A percentile compares a stretch with the other conserved stretches of the same genome.
phyloP scores from a whole-genome alignment of 805 yeast species.

The Debaryomyces hansenii region DNA sequence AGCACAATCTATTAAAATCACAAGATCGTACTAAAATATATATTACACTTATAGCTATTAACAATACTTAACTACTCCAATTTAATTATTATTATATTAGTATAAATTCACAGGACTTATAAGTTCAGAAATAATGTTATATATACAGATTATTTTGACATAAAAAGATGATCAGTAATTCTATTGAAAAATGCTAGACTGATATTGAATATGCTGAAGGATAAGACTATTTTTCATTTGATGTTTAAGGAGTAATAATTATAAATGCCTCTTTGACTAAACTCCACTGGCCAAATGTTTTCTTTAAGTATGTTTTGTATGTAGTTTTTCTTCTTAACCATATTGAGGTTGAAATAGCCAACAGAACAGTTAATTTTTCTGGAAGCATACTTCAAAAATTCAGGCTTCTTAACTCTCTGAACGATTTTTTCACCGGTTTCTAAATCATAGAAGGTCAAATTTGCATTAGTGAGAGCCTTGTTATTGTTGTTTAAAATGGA shows the following conservation, averaged over 20 bases:
- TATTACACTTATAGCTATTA: too few relatives aligned
- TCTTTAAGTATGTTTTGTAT: conserved; percentile 30
- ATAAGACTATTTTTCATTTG: conserved; percentile 18
- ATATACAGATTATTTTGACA: too few relatives aligned
- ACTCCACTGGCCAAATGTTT: conserved; percentile 52
- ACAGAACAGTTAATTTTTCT: conserved; percentile 55
- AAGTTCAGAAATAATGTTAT: too few relatives aligned
- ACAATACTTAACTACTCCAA: too few relatives aligned
- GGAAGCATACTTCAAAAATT: conserved; percentile 52
- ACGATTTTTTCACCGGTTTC: conserved; percentile 62
- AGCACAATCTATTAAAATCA: too few relatives aligned
- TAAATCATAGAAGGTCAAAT: conserved; percentile 58
- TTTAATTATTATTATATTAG: too few relatives aligned
- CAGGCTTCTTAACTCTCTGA: conserved; percentile 45
- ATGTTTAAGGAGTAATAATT: conserved; percentile 57
- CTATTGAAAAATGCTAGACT: too few relatives aligned
- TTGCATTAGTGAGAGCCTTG: conserved; percentile 19
- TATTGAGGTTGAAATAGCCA: conserved; percentile 46
- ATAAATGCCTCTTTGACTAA: conserved; percentile 54
- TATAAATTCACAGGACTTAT: too few relatives aligned
- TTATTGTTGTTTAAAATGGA: conserved; percentile 20
- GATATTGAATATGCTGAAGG: too few relatives aligned
- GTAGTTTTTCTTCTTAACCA: conserved; percentile 30
- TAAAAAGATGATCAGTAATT: too few relatives aligned
- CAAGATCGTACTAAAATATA: too few relatives aligned